These are phyloP conservation scores for Chlorella sp. DNA, from an alignment of 139 green algal species.

Conservation along the genomic window DNA sequence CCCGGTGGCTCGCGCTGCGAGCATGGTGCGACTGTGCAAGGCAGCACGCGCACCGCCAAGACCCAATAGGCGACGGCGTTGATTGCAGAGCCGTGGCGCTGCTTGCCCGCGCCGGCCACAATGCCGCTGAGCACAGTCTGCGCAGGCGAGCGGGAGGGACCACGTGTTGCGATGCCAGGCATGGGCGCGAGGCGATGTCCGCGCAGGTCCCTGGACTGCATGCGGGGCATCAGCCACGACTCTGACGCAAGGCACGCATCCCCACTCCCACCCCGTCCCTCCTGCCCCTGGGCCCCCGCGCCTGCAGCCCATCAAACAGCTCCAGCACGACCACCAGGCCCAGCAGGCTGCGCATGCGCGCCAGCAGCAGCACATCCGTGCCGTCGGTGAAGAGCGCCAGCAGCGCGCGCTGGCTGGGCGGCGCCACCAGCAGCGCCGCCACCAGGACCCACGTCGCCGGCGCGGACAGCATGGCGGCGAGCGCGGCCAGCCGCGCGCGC, in stretches of 20 bases:
- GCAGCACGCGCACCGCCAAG: slow-evolving; percentile 22
- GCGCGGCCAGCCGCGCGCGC: slow-evolving; percentile 22
- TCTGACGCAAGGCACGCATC: not conserved
- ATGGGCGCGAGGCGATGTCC: not conserved
- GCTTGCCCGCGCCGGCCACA: slow-evolving; percentile 51
- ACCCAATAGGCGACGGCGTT: slow-evolving; percentile 53
- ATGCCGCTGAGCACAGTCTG: slow-evolving; percentile 49
- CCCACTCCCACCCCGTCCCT: not conserved
- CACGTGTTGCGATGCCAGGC: not conserved
- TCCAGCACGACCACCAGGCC: slow-evolving; percentile 45
- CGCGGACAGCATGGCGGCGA: slow-evolving; percentile 11
- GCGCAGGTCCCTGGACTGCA: not conserved
- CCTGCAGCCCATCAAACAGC: slow-evolving; percentile 48
- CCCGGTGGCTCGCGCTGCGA: not conserved
- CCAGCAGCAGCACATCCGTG: slow-evolving; percentile 36
- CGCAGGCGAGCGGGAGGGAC: not conserved
- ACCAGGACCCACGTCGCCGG: slow-evolving; percentile 47
- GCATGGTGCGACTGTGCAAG: not conserved
- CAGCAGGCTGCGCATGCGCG: slow-evolving; percentile 46
- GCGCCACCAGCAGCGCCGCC: slow-evolving; percentile 36
- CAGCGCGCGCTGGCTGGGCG: slow-evolving; percentile 32
- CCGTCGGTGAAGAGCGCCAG: slow-evolving; percentile 47
- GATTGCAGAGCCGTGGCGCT: slow-evolving; percentile 34
- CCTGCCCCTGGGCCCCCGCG: not conserved
- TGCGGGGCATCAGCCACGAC: not conserved